A percentile compares a stretch with the other conserved stretches of the same genome.
Evolutionary conservation across 257 asterid genomes (phyloP).

Genomic region (Solanum pennellii): DNA sequence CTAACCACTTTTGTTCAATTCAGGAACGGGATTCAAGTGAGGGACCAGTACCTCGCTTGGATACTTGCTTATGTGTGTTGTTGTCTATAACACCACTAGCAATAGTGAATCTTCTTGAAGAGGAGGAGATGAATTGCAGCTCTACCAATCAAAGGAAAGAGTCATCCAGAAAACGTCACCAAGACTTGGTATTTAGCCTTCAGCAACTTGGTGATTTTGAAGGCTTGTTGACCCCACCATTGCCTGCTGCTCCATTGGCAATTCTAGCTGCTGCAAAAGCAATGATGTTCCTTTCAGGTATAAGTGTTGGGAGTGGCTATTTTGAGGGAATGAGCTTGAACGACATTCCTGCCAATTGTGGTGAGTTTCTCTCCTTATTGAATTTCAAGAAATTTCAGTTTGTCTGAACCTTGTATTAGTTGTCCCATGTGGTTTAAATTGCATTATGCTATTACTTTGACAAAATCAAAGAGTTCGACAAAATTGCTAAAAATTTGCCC

Average conservation of each 20-base stretch:
- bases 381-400: background rate
- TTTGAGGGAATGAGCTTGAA: conserved; percentile 78
- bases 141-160: conserved; percentile 30
- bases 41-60: conserved; percentile 89
- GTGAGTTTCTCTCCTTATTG: conserved; percentile 43
- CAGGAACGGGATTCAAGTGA: conserved; percentile 93
- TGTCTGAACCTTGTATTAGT: background rate
- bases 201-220: conserved; percentile 80
- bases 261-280: conserved; percentile 97
- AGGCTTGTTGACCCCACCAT: conserved; percentile 77
- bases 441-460: background rate
- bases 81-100: conserved; percentile 73
- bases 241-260: conserved; percentile 66
- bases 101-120: conserved; percentile 70
- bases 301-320: conserved; percentile 62
- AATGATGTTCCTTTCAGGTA: conserved; percentile 79
- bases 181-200: conserved; percentile 70
- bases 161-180: conserved; percentile 46
- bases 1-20: conserved; percentile 3
- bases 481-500: background rate
- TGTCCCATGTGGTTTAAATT: background rate
- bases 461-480: background rate
- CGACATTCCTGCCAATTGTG: conserved; percentile 63
- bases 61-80: conserved; percentile 86
- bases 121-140: conserved; percentile 49